Percentiles rank a stretch among this genome's conserved stretches.
Evolutionary conservation across 2,329 filamentous ascomycete species (phyloP).

Genomic region (Pseudogymnoascus sp.): DNA sequence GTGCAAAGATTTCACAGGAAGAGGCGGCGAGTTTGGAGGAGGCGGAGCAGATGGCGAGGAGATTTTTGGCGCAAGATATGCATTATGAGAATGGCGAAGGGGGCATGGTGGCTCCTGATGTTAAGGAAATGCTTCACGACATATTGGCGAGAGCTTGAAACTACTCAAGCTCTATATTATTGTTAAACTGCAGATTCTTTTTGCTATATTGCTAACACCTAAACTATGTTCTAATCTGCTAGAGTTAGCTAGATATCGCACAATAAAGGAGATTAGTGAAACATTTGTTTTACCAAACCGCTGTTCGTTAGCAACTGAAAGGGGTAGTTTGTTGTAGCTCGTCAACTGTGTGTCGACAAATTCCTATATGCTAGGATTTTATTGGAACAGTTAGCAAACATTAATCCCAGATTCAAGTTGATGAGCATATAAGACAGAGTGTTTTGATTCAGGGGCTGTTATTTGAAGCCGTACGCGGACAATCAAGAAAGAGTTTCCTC

Average conservation of each 20-base stretch:
- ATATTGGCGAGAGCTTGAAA: slow-evolving; percentile 15
- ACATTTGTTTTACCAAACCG: background rate
- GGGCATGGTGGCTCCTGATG: slow-evolving; percentile 15
- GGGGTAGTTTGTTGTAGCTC: no score
- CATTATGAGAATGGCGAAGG: slow-evolving; percentile 18
- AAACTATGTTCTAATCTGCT: background rate
- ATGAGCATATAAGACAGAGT: background rate
- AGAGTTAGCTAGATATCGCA: background rate
- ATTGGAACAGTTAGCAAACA: background rate
- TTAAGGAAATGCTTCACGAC: slow-evolving; percentile 26
- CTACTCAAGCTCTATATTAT: background rate
- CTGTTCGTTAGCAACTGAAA: background rate
- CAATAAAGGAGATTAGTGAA: background rate
- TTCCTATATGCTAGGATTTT: no score
- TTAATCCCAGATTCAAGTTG: background rate
- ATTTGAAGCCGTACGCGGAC: background rate
- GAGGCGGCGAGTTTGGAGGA: slow-evolving; percentile 62
- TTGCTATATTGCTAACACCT: background rate
- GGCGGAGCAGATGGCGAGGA: slow-evolving; percentile 56
- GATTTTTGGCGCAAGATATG: slow-evolving; percentile 44
- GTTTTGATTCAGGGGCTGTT: background rate
- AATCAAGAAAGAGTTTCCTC: background rate
- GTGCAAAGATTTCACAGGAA: slow-evolving; percentile 56
- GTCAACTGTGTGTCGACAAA: no score
- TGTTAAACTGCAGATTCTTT: background rate